These are phyloP conservation scores for Pelargonium nanum DNA, from an alignment of 345 rosid species.

Conservation along the genomic window DNA sequence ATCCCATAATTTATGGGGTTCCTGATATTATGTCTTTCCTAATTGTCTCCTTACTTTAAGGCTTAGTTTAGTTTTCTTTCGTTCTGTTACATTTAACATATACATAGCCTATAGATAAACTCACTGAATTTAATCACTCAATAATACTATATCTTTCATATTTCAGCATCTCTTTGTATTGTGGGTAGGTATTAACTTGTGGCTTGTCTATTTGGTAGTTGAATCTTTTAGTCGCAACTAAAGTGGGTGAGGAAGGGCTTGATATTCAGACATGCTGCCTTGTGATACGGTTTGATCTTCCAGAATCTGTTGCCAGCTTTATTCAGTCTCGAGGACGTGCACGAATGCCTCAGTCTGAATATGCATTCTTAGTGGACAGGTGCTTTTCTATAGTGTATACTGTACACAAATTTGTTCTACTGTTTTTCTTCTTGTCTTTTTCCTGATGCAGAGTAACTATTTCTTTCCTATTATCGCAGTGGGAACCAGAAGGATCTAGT, in stretches of 20 bases:
- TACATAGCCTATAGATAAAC: no score
- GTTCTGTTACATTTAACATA: no score
- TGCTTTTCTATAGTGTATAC: slow-evolving; percentile 17
- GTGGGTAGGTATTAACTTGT: neutral
- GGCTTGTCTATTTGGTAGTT: slow-evolving; percentile 43
- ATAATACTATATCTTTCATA: neutral
- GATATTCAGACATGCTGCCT: slow-evolving; percentile 97
- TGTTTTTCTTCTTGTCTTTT: slow-evolving; percentile 7
- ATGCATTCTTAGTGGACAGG: slow-evolving; percentile 92
- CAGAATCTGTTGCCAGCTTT: slow-evolving; percentile 91
- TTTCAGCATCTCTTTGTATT: neutral
- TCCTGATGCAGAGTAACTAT: neutral
- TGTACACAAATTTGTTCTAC: neutral
- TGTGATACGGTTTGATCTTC: slow-evolving; percentile 89
- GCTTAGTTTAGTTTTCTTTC: no score
- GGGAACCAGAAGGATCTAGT: slow-evolving; percentile 59
- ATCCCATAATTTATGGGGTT: no score
- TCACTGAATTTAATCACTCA: no score
- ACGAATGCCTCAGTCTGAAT: slow-evolving; percentile 88
- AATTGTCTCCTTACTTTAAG: no score
- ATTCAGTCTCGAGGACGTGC: slow-evolving; percentile 99
- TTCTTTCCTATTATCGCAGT: slow-evolving; percentile 35
- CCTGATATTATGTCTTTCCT: no score
- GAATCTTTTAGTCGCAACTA: slow-evolving; percentile 88
- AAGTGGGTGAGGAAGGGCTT: slow-evolving; percentile 98